Base-by-base conservation (phyloP, 2,329 filamentous ascomycete species). In the Ambrosiella xylebori region DNA sequence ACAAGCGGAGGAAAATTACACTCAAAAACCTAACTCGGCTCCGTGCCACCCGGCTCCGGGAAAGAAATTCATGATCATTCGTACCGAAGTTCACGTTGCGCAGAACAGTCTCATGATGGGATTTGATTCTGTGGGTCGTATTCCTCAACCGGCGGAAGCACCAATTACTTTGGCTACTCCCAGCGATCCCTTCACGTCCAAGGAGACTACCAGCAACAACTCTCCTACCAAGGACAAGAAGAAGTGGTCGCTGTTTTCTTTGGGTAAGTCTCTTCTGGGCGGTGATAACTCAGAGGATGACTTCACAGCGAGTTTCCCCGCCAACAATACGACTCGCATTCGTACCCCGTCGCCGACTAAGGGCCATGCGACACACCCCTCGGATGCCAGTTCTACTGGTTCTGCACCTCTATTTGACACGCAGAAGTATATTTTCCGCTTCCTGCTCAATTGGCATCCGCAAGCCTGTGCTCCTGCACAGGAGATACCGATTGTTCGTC, bases 31-130 rank as follows among this genome's bases (percentile, higher is more conserved):
- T 0, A 84, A 88, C 5, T 89, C 86, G 0, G 88, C 87, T 1
- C 87, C 90, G n/a, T 89, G 85, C 65, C 84, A 84, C 59, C 90
- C 90, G 5, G 88, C 88, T 1, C 88, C 90, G 1, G 85, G 86
- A 52, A 87, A 91, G 65, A 79, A 86, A 61, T 86, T 96, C 61
- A 80, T 95, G 69, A 95, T 96, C 64, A 85, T 95, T 63, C 83
- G 88, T 59, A 90, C 86, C 62, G 89, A 95, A 61, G 65, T 77
- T 19, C 72, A 71, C 50, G 64, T 68, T 3, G 68, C 72, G 0
- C 76, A 78, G 61, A 69, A 71, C 2, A 74, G 75, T 6, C 67
- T 79, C 7, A 70, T 74, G 59, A 65, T 74, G 54, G 74, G 74
- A 13, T 79, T 79, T 60, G 77, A 80, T 64, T 69, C 72, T 0